A percentile compares a stretch with the other conserved stretches of the same genome.
Conservation (phyloP, 106 monocot species). For the Vanilla planifolia region DNA sequence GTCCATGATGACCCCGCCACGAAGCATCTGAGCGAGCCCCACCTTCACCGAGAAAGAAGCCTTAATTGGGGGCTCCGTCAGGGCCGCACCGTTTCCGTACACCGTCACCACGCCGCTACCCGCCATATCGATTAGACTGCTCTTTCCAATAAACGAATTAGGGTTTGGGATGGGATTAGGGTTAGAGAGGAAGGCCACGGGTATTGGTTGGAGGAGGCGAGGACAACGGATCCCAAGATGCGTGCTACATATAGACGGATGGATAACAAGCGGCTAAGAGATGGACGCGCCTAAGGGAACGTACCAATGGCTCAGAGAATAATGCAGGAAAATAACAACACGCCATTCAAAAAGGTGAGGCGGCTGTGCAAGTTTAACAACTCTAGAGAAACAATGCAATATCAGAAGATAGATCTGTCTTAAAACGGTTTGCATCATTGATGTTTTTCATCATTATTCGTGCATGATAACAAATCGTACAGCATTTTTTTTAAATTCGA, state of each 20-base stretch:
- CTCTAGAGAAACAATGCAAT: no score
- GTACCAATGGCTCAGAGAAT: no score
- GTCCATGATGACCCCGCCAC: slow-evolving; percentile 24
- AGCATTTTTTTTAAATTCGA: no score
- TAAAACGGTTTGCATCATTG: no score
- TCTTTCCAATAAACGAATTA: not conserved
- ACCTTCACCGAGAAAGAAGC: slow-evolving; percentile 50
- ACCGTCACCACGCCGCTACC: slow-evolving; percentile 21
- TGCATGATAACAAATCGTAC: no score
- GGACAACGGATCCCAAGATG: not conserved
- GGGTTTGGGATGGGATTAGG: not conserved
- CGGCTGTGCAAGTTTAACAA: no score
- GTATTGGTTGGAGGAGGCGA: not conserved
- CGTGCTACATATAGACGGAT: not conserved
- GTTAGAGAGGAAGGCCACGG: not conserved
- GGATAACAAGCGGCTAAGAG: not conserved
- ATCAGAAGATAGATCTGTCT: no score
- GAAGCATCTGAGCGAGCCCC: slow-evolving; percentile 45
- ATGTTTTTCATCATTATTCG: no score
- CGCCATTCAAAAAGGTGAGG: no score
- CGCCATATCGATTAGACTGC: slow-evolving; percentile 3
- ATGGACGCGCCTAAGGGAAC: no score
- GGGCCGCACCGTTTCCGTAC: slow-evolving; percentile 19
- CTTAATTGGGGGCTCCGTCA: slow-evolving; percentile 22
- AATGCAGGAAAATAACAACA: no score